These are phyloP conservation scores for Orychophragmus violaceus DNA, from an alignment of 345 rosid genomes.

Conservation along the genomic window DNA sequence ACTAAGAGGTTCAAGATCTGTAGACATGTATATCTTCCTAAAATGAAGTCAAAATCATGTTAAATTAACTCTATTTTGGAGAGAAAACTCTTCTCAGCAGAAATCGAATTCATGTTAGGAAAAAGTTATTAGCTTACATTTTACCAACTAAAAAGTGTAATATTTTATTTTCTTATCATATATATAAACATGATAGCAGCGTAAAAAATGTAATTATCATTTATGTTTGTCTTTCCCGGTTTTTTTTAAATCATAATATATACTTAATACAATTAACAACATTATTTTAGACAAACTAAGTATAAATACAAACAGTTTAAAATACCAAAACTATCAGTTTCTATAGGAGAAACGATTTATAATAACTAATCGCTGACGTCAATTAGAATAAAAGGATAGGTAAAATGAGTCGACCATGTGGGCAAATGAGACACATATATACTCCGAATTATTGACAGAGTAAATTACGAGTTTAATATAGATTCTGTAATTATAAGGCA, in stretches of 20 bases:
- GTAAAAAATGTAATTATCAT: background rate
- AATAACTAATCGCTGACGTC: background rate
- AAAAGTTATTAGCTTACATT: too few relatives aligned
- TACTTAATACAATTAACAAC: background rate
- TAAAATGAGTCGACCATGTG: background rate
- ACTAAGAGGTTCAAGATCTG: too few relatives aligned
- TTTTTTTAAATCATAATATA: background rate
- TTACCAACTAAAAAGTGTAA: too few relatives aligned
- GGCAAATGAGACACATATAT: background rate
- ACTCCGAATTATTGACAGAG: constrained; percentile 9
- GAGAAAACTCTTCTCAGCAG: too few relatives aligned
- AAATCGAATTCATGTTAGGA: too few relatives aligned
- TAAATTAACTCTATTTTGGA: too few relatives aligned
- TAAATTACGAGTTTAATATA: background rate
- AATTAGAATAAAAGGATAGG: background rate
- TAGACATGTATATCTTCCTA: too few relatives aligned
- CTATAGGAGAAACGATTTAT: background rate
- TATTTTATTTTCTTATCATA: background rate
- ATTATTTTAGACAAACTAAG: background rate
- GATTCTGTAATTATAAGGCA: background rate
- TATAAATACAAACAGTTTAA: background rate
- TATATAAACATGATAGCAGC: background rate
- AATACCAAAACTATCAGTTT: background rate
- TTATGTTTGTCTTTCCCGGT: background rate
- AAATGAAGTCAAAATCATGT: too few relatives aligned